Evolutionary conservation across 2,329 filamentous ascomycete genomes (phyloP), one percentile per base, ranked within the genome.

Genomic region (Ophiostoma ulmi): DNA sequence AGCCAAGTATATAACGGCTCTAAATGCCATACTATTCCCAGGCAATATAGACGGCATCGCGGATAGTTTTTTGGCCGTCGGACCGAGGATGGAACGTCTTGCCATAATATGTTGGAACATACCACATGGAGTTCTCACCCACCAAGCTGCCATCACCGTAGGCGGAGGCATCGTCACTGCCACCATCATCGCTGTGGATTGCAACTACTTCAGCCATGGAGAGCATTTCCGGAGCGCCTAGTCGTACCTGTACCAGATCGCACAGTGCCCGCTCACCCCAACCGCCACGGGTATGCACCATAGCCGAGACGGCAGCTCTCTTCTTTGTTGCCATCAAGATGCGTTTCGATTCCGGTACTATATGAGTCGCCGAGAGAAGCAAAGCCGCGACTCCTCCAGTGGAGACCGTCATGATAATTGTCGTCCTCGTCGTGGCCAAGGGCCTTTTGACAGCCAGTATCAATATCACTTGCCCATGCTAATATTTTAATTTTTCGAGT

Each of bases 331-430:
- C 52, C 52, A 8, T 58, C 78, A 3, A 80, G 70, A 63, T 79
- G 79, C 3, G 83, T 84, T 69, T 82, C 83, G 71, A 84, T 84
- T 41, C 82, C 82, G 3, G 82, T 81, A 67, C 80, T 81, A 74
- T 84, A 84, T 6, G 82, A 83, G 73, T 84, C 76, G 44, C 78
- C 78, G 1, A 82, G 78, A 8, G 78, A 78, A 7, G 76, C 77
- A 71, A 80, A 83, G 39, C 82, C 82, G 14, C 68, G 65, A 44
- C 64, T 69, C 55, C 52, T 66, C 70, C 70, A 70, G 14, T 70
- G 72, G 13, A 73, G 41, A 11, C 69, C 69, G 22, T n/a, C 61
- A 38, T 20, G 52, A 22, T 31, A 22, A 5, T 17, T 8, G 7
- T 58, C 22, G 22, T 31, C n/a, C n/a, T 26, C 5, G 13, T 58